phyloP scores from a whole-genome alignment of 352 stramenopile genomes.

The Discostella stelligera region DNA sequence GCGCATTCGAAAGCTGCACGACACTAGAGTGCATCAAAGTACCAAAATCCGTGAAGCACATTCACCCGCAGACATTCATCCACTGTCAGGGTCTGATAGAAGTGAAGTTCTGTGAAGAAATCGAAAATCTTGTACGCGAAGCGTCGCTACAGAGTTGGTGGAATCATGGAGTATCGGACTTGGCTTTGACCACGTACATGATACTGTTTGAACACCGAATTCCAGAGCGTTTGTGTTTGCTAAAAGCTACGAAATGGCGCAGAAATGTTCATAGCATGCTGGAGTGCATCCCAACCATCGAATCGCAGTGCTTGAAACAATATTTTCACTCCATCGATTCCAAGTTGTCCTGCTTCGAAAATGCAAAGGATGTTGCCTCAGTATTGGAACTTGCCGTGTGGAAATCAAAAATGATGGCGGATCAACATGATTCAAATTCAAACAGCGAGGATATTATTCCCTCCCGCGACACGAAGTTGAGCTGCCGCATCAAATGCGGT shows the following conservation, averaged over 20 bases:
- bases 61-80: background rate
- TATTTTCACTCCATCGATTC: background rate
- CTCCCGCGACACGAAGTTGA: background rate
- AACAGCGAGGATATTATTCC: background rate
- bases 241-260: background rate
- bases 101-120: background rate
- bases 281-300: background rate
- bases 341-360: background rate
- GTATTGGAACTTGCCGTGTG: conserved; percentile 16
- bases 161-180: background rate
- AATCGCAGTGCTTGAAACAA: background rate
- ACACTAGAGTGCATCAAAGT: background rate
- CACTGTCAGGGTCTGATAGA: background rate
- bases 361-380: conserved; percentile 4
- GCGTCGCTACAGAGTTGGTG: conserved; percentile 1
- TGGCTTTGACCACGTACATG: background rate
- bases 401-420: conserved; percentile 8
- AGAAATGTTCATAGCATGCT: background rate
- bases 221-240: background rate
- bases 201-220: background rate
- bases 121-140: background rate
- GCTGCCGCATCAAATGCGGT: conserved; percentile 9
- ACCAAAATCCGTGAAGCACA: background rate
- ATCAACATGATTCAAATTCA: background rate
- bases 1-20: conserved; percentile 1